Percentiles rank a stretch among this genome's conserved stretches.
These are phyloP conservation scores for Rosa lucieae DNA, from an alignment of 306 rosid species.

Conservation along the genomic window DNA sequence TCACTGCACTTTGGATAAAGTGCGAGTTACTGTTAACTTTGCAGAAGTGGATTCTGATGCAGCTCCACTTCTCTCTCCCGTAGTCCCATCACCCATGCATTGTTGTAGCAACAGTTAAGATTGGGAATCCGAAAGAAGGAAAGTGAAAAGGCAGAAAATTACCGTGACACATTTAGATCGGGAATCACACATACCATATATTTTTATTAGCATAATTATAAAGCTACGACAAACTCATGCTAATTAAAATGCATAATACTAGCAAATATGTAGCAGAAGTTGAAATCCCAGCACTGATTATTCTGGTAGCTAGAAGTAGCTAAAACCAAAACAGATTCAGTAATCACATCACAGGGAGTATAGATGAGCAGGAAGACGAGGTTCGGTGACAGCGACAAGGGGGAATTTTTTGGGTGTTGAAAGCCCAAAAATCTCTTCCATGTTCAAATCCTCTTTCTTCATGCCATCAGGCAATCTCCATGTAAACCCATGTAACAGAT, in stretches of 20 bases:
- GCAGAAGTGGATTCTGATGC: background rate
- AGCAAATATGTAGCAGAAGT: background rate
- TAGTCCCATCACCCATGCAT: no score
- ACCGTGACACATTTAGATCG: background rate
- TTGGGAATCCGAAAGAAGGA: background rate
- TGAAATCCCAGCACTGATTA: background rate
- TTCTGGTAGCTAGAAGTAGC: background rate
- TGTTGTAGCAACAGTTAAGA: background rate
- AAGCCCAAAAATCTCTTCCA: conserved; percentile 74
- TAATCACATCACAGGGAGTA: conserved; percentile 30
- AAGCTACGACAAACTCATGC: background rate
- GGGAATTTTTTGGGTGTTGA: conserved; percentile 64
- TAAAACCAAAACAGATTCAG: background rate
- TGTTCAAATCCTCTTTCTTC: conserved; percentile 54
- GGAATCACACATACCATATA: background rate
- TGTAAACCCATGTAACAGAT: conserved; percentile 73
- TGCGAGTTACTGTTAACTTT: background rate
- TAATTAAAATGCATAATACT: background rate
- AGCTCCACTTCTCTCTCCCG: background rate
- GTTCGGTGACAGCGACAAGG: conserved; percentile 39
- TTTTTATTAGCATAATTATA: background rate
- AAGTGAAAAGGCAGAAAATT: background rate
- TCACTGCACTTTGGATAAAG: background rate
- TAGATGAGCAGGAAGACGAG: conserved; percentile 61
- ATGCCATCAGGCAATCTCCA: conserved; percentile 53